Percentiles rank a stretch among this genome's conserved stretches.
phyloP scores from a whole-genome alignment of 352 stramenopile species.

The Pythium monospermum region DNA sequence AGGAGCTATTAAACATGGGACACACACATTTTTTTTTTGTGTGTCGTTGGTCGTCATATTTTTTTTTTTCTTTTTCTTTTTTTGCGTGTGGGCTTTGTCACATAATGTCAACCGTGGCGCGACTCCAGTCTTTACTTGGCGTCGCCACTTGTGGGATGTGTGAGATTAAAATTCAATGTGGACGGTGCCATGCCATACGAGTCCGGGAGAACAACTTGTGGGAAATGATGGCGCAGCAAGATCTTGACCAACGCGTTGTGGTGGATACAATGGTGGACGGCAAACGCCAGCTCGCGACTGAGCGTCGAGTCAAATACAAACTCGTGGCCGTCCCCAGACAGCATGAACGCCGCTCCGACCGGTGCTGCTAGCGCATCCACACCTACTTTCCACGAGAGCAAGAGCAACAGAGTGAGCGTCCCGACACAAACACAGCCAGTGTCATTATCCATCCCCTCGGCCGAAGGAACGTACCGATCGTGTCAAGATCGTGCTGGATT shows the following conservation, averaged over 20 bases:
- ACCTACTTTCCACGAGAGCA: constrained; percentile 9
- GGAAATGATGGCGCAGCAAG: constrained; percentile 66
- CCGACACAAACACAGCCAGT: background rate
- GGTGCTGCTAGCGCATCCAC: constrained; percentile 14
- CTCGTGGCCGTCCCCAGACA: constrained; percentile 64
- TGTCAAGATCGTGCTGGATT: constrained; percentile 31
- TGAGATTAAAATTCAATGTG: constrained; percentile 46
- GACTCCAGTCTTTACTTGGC: background rate
- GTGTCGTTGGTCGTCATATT: too few species aligned
- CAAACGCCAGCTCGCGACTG: constrained; percentile 74
- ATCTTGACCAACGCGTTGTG: constrained; percentile 81
- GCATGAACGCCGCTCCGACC: constrained; percentile 69
- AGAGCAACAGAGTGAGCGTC: background rate
- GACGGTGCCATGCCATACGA: constrained; percentile 76
- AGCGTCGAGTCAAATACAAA: constrained; percentile 69
- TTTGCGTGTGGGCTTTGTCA: too few species aligned
- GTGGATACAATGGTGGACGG: constrained; percentile 84
- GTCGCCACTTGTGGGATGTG: background rate
- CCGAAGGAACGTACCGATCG: constrained; percentile 22
- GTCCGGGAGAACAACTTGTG: constrained; percentile 30
- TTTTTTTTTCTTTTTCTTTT: too few species aligned
- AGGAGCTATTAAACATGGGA: too few species aligned
- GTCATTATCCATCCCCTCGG: too few species aligned
- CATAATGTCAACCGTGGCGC: too few species aligned
- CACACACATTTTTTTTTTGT: too few species aligned